Evolutionary conservation across 1,139 yeast species (phyloP).

Genomic region (Pichia inconspicua): DNA sequence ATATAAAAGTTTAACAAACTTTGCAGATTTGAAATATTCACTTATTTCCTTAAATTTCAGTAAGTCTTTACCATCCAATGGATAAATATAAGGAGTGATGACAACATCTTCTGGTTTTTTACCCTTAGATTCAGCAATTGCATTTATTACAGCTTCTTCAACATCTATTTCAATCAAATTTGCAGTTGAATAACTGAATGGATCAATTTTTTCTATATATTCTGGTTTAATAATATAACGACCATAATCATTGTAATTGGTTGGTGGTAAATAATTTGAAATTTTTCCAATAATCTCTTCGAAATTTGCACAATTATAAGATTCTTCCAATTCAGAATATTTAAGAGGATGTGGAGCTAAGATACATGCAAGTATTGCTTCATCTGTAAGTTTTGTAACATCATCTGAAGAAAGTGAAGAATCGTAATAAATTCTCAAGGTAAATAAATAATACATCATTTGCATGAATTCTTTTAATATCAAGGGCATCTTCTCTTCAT

Average conservation of each 20-base stretch:
- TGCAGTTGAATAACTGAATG: conserved; percentile 29
- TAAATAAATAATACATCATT: conserved; percentile 48
- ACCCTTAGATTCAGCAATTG: conserved; percentile 28
- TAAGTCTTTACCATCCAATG: conserved; percentile 22
- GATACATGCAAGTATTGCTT: conserved; percentile 4
- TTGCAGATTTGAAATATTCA: conserved; percentile 41
- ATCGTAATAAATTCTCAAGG: conserved; percentile 46
- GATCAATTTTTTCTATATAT: conserved; percentile 52
- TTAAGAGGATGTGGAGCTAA: conserved; percentile 26
- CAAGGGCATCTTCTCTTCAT: conserved; percentile 48
- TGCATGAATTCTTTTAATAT: conserved; percentile 48
- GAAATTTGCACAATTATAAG: conserved; percentile 24
- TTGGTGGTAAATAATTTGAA: conserved; percentile 58
- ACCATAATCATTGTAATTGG: conserved; percentile 59
- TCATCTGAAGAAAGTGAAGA: conserved; percentile 26
- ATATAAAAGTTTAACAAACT: conserved; percentile 50
- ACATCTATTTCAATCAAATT: conserved; percentile 36
- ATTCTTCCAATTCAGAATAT: conserved; percentile 37
- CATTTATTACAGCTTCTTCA: conserved; percentile 30
- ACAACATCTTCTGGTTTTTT: conserved; percentile 38
- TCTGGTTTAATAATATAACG: conserved; percentile 58
- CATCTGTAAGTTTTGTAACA: conserved; percentile 4
- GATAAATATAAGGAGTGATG: conserved; percentile 34
- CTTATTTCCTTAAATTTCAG: conserved; percentile 35
- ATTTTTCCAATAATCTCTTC: conserved; percentile 45